phyloP scores from a whole-genome alignment of 208 protist genomes.

The Balamuthia mandrillaris region DNA sequence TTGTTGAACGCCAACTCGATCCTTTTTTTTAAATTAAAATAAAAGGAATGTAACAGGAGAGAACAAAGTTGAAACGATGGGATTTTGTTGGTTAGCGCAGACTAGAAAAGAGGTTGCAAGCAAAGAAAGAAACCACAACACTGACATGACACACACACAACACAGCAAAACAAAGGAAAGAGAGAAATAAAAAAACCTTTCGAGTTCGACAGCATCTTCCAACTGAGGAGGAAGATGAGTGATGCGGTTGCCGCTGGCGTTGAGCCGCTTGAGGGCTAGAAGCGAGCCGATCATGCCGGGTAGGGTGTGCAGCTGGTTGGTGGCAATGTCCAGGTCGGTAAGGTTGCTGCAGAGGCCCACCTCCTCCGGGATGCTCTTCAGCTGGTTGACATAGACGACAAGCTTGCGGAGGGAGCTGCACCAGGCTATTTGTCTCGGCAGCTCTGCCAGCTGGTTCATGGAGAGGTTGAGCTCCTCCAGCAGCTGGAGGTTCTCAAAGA shows the following conservation, averaged over 20 bases:
- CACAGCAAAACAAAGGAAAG: background rate
- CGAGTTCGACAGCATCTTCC: background rate
- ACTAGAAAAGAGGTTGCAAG: no score
- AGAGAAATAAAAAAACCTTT: background rate
- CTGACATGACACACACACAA: background rate
- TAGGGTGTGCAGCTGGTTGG: conserved; percentile 12
- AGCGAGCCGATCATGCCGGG: background rate
- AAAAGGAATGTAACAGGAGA: no score
- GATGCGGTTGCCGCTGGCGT: background rate
- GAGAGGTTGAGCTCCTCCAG: conserved; percentile 24
- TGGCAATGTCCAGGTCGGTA: background rate
- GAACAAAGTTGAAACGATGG: no score
- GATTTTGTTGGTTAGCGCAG: no score
- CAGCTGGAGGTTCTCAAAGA: conserved; percentile 27
- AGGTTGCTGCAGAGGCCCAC: conserved; percentile 18
- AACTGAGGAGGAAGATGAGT: background rate
- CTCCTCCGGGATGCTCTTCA: conserved; percentile 14
- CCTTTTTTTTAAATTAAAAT: no score
- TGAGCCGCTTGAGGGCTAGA: background rate
- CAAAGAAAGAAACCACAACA: no score
- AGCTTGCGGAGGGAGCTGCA: background rate
- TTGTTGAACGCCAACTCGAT: no score
- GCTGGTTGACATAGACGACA: conserved; percentile 16
- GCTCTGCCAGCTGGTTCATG: conserved; percentile 11
- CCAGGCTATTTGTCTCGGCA: conserved; percentile 19